A percentile compares a stretch with the other conserved stretches of the same genome.
Conservation (phyloP, 2,329 filamentous ascomycete species). For the Monilinia laxa region DNA sequence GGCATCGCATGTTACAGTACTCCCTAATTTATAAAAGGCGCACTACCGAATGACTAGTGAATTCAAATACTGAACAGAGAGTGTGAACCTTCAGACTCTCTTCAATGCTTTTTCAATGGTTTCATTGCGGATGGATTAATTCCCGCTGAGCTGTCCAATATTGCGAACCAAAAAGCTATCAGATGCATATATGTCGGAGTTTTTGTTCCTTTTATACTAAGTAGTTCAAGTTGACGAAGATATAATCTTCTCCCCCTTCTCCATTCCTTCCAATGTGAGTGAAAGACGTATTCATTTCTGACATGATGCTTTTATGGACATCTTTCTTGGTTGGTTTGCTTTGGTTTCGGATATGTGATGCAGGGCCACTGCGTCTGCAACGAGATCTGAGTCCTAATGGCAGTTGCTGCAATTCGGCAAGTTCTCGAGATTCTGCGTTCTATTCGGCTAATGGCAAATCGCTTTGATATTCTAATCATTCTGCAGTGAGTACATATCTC, state of each 20-base stretch:
- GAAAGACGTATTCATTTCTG: neutral
- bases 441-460: neutral
- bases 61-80: slow-evolving; percentile 5
- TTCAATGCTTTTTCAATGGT: neutral
- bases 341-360: slow-evolving; percentile 3
- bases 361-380: neutral
- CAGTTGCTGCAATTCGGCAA: slow-evolving; percentile 9
- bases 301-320: neutral
- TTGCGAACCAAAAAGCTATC: slow-evolving; percentile 9
- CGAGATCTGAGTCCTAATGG: neutral
- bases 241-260: neutral
- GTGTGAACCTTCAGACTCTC: neutral
- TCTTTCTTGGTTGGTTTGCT: neutral
- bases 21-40: neutral
- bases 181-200: slow-evolving; percentile 16
- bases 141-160: slow-evolving; percentile 13
- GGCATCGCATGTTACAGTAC: slow-evolving; percentile 12
- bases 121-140: slow-evolving; percentile 12
- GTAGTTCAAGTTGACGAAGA: neutral
- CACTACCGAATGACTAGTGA: slow-evolving; percentile 16
- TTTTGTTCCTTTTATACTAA: slow-evolving; percentile 9
- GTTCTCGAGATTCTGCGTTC: neutral
- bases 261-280: neutral
- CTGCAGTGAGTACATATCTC: slow-evolving; percentile 3
- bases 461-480: neutral